These are phyloP conservation scores for Clavariopsis aquatica DNA, from an alignment of 495 filamentous ascomycete genomes.

Conservation along the genomic window DNA sequence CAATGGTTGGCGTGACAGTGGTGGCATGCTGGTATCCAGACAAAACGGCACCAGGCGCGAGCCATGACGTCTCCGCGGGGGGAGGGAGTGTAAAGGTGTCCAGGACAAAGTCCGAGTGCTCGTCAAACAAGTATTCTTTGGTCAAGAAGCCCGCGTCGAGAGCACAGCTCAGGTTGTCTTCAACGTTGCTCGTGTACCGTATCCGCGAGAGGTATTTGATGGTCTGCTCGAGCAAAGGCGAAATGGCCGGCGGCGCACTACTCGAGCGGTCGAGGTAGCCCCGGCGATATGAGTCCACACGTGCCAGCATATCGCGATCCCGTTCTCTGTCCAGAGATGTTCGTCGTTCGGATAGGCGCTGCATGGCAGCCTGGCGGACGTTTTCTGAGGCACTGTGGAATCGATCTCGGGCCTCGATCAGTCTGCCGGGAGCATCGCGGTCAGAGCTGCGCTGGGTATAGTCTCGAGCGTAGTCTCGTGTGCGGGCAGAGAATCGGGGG, in stretches of 20 bases:
- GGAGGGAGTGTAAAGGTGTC: slow-evolving; percentile 57
- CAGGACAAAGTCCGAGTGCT: slow-evolving; percentile 62
- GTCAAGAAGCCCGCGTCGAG: slow-evolving; percentile 49
- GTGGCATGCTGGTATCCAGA: slow-evolving; percentile 62
- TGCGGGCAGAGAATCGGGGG: slow-evolving; percentile 35
- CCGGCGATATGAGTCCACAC: slow-evolving; percentile 55
- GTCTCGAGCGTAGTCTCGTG: slow-evolving; percentile 17
- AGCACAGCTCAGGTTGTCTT: slow-evolving; percentile 59
- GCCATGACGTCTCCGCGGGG: slow-evolving; percentile 63
- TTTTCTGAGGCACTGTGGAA: slow-evolving; percentile 11
- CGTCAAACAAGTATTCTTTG: slow-evolving; percentile 54
- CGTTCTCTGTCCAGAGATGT: slow-evolving; percentile 45
- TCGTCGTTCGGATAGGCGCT: slow-evolving; percentile 32
- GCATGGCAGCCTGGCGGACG: slow-evolving; percentile 27
- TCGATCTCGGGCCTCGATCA: slow-evolving; percentile 5
- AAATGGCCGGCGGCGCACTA: slow-evolving; percentile 32
- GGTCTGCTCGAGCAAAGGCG: slow-evolving; percentile 56
- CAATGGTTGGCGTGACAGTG: slow-evolving; percentile 34
- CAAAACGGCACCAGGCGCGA: slow-evolving; percentile 65
- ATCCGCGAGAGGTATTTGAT: slow-evolving; percentile 67
- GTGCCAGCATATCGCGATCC: slow-evolving; percentile 52
- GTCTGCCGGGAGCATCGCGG: slow-evolving; percentile 21
- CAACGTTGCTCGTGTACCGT: slow-evolving; percentile 56
- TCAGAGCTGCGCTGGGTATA: slow-evolving; percentile 27
- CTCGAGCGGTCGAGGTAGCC: slow-evolving; percentile 50